These are phyloP conservation scores for Haematococcus sp. DNA, from an alignment of 139 green algal species.

Conservation along the genomic window DNA sequence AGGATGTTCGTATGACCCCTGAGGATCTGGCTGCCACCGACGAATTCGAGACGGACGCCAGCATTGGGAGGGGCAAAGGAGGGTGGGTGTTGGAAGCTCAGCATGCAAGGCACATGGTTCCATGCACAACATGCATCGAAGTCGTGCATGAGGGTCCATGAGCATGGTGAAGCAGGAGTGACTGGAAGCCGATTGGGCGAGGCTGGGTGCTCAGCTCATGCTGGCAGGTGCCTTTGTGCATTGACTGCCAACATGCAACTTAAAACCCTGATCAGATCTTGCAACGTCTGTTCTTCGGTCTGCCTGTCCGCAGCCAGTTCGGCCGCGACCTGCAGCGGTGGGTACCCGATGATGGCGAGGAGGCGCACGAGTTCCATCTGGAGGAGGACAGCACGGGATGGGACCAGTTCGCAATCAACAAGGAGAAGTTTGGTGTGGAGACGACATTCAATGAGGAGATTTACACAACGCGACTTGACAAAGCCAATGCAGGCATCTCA, in stretches of 20 bases:
- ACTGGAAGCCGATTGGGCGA: too few species aligned
- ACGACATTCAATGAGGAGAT: slow-evolving; percentile 76
- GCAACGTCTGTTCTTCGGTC: too few species aligned
- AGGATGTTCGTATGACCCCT: slow-evolving; percentile 62
- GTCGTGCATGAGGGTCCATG: slow-evolving; percentile 9
- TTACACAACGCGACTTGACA: slow-evolving; percentile 40
- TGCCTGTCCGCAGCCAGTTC: slow-evolving; percentile 23
- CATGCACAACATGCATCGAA: slow-evolving; percentile 1
- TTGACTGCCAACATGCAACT: too few species aligned
- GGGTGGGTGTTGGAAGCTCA: slow-evolving; percentile 28
- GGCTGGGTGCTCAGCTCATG: too few species aligned
- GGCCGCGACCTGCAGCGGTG: slow-evolving; percentile 76
- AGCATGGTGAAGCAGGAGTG: too few species aligned
- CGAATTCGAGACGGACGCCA: slow-evolving; percentile 75
- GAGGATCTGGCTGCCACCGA: slow-evolving; percentile 52
- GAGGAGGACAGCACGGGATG: slow-evolving; percentile 49
- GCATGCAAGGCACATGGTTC: neutral
- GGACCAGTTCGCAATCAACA: slow-evolving; percentile 93
- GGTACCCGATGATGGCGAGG: slow-evolving; percentile 52
- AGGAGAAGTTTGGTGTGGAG: slow-evolving; percentile 78
- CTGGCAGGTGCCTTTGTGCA: too few species aligned
- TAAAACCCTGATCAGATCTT: neutral
- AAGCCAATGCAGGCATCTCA: slow-evolving; percentile 56
- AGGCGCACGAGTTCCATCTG: slow-evolving; percentile 27
- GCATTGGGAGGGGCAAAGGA: slow-evolving; percentile 64